Conservation (phyloP, 140 eudicot species). For the Senecio squalidus region DNA sequence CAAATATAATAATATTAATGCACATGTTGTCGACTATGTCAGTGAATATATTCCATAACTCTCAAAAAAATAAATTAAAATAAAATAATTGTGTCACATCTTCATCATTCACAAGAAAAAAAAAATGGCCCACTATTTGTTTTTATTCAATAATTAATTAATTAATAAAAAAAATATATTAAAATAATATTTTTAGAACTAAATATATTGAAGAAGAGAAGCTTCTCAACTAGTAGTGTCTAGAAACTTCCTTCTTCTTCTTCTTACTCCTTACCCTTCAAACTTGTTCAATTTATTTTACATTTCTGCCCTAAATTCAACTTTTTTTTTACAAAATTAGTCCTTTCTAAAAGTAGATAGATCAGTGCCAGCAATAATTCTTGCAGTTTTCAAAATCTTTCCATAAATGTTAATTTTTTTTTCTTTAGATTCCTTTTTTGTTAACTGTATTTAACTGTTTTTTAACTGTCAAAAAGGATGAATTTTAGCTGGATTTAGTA, state of each 20-base stretch:
- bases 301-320: conserved; percentile 8
- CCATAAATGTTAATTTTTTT: conserved; percentile 16
- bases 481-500: conserved; percentile 8
- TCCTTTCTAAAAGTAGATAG: conserved; percentile 31
- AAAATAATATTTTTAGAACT: neutral
- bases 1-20: no score
- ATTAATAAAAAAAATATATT: neutral
- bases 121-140: conserved; percentile 12
- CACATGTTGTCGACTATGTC: no score
- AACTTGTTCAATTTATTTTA: neutral
- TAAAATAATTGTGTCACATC: neutral
- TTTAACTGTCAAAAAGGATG: neutral
- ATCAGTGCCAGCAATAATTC: conserved; percentile 12
- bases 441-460: conserved; percentile 18
- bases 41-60: no score
- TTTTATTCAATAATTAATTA: neutral
- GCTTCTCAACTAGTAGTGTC: conserved; percentile 19
- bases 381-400: conserved; percentile 26
- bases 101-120: neutral
- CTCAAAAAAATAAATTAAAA: neutral
- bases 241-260: conserved; percentile 30
- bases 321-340: neutral
- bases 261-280: neutral
- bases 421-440: conserved; percentile 19
- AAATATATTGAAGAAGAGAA: conserved; percentile 9